Evolutionary conservation across 352 stramenopile genomes (phyloP), one percentile per base, ranked within the genome.

Genomic region (Phytophthora vignae): DNA sequence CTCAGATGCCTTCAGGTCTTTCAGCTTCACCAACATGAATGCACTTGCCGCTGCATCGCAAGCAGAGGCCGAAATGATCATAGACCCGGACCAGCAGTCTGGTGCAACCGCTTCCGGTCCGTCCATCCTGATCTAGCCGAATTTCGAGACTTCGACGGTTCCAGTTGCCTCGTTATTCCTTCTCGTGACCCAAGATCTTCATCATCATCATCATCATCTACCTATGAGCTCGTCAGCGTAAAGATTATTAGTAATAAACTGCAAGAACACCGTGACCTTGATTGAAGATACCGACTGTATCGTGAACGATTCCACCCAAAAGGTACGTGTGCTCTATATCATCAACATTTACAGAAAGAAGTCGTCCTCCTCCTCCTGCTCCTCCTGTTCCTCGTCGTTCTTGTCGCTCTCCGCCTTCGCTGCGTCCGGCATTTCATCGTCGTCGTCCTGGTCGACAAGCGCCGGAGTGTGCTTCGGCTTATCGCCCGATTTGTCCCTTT

Each of bases 11-110:
- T 96, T 96, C 66, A 84, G 79, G 27, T 91, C 79, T 22, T 95
- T 96, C 60, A 94, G 87, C 73, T 94, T 90, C 63, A 96, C 87
- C 33, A 96, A 96, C 74, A 95, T 94, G 85, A 94, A 90, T 21
- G 90, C 90, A 17, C 74, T 96, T 17, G 87, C 83, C 10, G 87
- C 90, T 6, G 88, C 90, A 25, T 94, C 88, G 1, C 81, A 85
- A 69, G 83, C 82, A 1, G 88, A 96, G 79, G 90, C 90, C 12
- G 81, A 91, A 36, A 54, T 91, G 64, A 83, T 91, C 19, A 77
- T 79, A 0, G 77, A 89, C 55, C 72, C 74, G 6, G 71, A 77
- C 15, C 66, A 90, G 17, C 77, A 79, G 67, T 69, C 79, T 38
- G 71, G 82, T 8, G 82, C 85, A 65, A 76, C 77, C 42, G 71